Evolutionary conservation across 192 early-diverging fungal genomes (phyloP), one percentile per base, ranked within the genome.

Genomic region (Umbelopsis sp.): DNA sequence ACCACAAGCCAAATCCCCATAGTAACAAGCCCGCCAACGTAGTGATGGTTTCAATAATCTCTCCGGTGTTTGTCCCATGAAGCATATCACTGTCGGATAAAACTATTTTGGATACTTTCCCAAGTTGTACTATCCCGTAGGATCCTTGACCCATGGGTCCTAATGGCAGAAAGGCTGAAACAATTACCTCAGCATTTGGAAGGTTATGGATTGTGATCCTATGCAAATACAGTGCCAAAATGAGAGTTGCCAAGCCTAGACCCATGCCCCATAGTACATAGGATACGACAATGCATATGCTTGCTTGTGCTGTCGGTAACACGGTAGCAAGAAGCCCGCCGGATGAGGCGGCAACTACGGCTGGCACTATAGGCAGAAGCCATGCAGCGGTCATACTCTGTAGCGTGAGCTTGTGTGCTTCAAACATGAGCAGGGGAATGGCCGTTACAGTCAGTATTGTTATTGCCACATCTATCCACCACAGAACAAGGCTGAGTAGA

Each of bases 101-200:
- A 22, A 80, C 47, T 13, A 75, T 78, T 66, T 65, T 51, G 3
- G 76, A 48, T 8, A 80, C 78, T 2, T 53, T 67, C 4, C 86
- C 86, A 11, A 87, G 69, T 21, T 81, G 58, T 25, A 84, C 73
- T 27, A 86, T 77, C 4, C 79, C 84, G 46, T 81, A 86, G 10
- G 84, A 76, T 11, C 80, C 76, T 74, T 81, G 83, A 51, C 75
- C 82, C 16, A 87, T 69, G 10, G 84, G 84, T 12, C 86, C 86
- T 7, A 83, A 55, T 2, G 86, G 86, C 22, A 87, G 69, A 64
- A 87, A 84, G 1, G 71, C 64, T 16, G 74, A 80, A 50, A 76
- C 78, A 35, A 87, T 83, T 11, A 79, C 79, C 21, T 87, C 84
- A 15, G 74, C 74, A n/a, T 77, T 74, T 20, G 86, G 86, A 58